A percentile compares a stretch with the other conserved stretches of the same genome.
These are phyloP conservation scores for Echeveria elegans DNA, from an alignment of 164 flowering plant genomes.

Conservation along the genomic window DNA sequence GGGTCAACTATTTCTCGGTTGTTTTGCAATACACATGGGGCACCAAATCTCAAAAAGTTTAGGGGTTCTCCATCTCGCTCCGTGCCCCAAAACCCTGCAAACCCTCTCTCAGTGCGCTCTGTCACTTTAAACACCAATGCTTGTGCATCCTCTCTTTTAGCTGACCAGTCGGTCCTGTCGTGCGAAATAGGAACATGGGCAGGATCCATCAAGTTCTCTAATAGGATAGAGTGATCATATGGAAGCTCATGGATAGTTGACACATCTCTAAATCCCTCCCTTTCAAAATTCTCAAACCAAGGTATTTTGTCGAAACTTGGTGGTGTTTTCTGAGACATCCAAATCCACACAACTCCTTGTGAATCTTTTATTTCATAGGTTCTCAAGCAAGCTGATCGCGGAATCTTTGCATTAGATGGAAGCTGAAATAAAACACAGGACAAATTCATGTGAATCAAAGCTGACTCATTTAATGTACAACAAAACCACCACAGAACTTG, in stretches of 20 bases:
- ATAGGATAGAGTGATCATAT: slow-evolving; percentile 90
- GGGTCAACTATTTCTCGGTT: slow-evolving; percentile 49
- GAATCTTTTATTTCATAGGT: slow-evolving; percentile 74
- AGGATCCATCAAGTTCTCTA: slow-evolving; percentile 97
- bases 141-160: slow-evolving; percentile 88
- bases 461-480: too few relatives aligned
- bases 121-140: slow-evolving; percentile 60
- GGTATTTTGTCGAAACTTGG: slow-evolving; percentile 59
- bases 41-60: slow-evolving; percentile 63
- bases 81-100: slow-evolving; percentile 87
- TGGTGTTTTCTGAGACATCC: slow-evolving; percentile 79
- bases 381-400: slow-evolving; percentile 59
- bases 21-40: slow-evolving; percentile 91
- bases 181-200: slow-evolving; percentile 97
- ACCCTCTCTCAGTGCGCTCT: slow-evolving; percentile 70
- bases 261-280: slow-evolving; percentile 68
- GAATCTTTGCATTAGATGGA: slow-evolving; percentile 71
- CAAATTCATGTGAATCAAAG: too few relatives aligned
- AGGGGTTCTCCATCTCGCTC: slow-evolving; percentile 32
- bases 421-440: slow-evolving; percentile 58
- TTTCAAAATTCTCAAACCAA: slow-evolving; percentile 81
- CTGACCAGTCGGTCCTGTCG: slow-evolving; percentile 79
- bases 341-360: slow-evolving; percentile 94
- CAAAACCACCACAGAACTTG: background rate
- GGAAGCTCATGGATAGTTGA: slow-evolving; percentile 93